Percentiles rank a stretch among this genome's conserved stretches.
Evolutionary conservation across 805 yeast species (phyloP).

Genomic region (Kazachstania psychrophila): DNA sequence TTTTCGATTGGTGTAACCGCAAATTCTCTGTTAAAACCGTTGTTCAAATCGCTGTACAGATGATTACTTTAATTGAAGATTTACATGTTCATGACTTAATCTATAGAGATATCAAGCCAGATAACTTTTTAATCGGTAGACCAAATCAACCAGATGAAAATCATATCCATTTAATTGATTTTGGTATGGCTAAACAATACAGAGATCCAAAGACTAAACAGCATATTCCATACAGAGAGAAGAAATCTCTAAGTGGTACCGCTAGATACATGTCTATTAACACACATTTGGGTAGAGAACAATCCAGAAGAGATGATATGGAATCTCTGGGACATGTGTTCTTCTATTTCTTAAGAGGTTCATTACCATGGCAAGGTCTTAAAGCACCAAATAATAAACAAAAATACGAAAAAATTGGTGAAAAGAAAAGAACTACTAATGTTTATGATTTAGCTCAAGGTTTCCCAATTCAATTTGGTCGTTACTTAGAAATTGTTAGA

Average conservation of each 20-base stretch:
- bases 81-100: constrained; percentile 86
- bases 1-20: constrained; percentile 98
- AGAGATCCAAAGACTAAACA: constrained; percentile 93
- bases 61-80: constrained; percentile 78
- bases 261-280: constrained; percentile 98
- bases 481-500: constrained; percentile 82
- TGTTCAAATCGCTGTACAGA: constrained; percentile 89
- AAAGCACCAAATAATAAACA: constrained; percentile 97
- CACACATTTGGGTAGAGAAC: constrained; percentile 96
- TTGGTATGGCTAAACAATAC: constrained; percentile 98
- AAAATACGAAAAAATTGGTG: constrained; percentile 95
- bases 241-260: constrained; percentile 91
- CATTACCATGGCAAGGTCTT: constrained; percentile 97
- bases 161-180: constrained; percentile 82
- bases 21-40: constrained; percentile 81
- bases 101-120: constrained; percentile 96
- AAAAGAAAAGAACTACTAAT: constrained; percentile 85
- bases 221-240: constrained; percentile 94
- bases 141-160: constrained; percentile 82
- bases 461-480: constrained; percentile 86
- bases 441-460: constrained; percentile 82
- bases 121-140: constrained; percentile 89
- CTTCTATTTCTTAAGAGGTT: constrained; percentile 88
- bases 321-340: constrained; percentile 96
- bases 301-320: constrained; percentile 90